Evolutionary conservation across 495 filamentous ascomycete genomes (phyloP), one percentile per base, ranked within the genome.

Genomic region (Pseudevernia furfuracea): DNA sequence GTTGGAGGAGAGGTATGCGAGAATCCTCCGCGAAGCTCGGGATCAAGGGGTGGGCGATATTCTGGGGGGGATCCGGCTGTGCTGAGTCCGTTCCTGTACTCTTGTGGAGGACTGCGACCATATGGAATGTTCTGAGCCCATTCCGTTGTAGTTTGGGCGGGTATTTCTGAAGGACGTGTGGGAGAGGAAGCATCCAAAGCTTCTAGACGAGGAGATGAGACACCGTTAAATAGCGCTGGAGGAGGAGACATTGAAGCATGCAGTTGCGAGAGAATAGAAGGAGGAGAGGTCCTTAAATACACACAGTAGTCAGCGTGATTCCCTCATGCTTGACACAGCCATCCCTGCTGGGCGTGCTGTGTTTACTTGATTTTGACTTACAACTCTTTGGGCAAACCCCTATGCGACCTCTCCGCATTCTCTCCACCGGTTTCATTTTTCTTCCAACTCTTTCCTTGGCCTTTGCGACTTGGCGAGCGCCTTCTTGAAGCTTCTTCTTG

Each of bases 121-220:
- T 74, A 80, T 1, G 80, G 77, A 30, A 82, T 75, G 3, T 79
- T 74, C 59, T 79, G 74, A 39, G 78, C 76, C 81, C 81, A 83
- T 21, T 74, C 79, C 67, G 77, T 76, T 10, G 79, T 80, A 43
- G 76, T 73, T 30, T 70, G 70, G 30, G 69, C 68, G 19, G 57
- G 55, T 17, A 39, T 30, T 76, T 68, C 64, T 81, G 75, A 56
- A 74, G 71, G 19, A 74, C 75, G 19, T 66, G 65, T 32, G 72
- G 69, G 38, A 71, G 71, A 48, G 65, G 69, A 30, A 78, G 64
- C 43, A 76, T 74, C 32, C 69, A 73, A 81, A 70, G 76, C 76
- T 67, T 77, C 77, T 32, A 81, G 73, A 23, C 75, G 73, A 15
- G 80, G 79, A 12, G 78, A 78, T 25, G 73, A 73, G 44, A 79